Percentiles rank a stretch among this genome's conserved stretches.
Evolutionary conservation across 305 asterid genomes (phyloP).

Genomic region (Coffea humblotiana): DNA sequence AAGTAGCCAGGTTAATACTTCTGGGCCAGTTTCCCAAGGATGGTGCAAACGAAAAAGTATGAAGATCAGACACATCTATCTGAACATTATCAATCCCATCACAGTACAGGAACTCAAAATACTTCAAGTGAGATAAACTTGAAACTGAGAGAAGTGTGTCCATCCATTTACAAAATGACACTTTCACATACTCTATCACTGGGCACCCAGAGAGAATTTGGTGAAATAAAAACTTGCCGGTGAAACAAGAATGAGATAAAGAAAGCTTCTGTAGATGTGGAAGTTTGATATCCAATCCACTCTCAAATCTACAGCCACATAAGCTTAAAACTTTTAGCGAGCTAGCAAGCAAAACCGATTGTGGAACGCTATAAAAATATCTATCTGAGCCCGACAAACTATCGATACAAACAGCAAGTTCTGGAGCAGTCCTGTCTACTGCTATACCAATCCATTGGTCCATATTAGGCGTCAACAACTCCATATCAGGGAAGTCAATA

Average conservation of each 20-base stretch:
- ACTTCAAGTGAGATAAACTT: not conserved
- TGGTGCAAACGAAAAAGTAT: not conserved
- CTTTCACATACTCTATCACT: conserved; percentile 9
- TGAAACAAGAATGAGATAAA: not conserved
- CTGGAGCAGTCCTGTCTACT: not conserved
- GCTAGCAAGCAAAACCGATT: not conserved
- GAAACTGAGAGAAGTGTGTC: not conserved
- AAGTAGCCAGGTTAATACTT: not conserved
- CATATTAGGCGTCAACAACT: not conserved
- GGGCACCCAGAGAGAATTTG: conserved; percentile 8
- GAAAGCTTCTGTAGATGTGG: conserved; percentile 8
- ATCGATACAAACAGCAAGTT: conserved; percentile 9
- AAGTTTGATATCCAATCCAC: not conserved
- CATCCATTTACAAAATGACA: conserved; percentile 1
- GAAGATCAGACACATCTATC: conserved; percentile 6
- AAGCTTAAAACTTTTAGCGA: conserved; percentile 11
- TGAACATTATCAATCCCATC: not conserved
- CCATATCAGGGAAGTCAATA: conserved; percentile 3
- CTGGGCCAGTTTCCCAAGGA: not conserved
- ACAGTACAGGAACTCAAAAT: conserved; percentile 4
- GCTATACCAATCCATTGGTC: not conserved
- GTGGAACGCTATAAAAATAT: conserved; percentile 12
- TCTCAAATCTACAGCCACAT: conserved; percentile 5
- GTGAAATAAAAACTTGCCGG: not conserved
- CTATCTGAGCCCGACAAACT: not conserved